Percentiles rank a stretch among this genome's conserved stretches.
These are phyloP conservation scores for Lepidium campestre DNA, from an alignment of 441 rosid species.

Conservation along the genomic window DNA sequence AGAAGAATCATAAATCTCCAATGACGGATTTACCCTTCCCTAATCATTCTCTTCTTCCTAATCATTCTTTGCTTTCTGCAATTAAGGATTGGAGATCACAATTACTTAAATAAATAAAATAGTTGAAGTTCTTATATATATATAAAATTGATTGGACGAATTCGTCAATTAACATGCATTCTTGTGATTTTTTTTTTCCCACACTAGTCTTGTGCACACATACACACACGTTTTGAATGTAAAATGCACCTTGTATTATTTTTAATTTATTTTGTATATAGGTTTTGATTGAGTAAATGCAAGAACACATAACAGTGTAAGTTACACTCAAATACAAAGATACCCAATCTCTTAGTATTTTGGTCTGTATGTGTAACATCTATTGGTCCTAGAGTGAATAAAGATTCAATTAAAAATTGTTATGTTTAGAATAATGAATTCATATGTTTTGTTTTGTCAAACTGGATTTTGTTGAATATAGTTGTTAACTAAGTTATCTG, in stretches of 20 bases:
- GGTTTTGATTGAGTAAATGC: background rate
- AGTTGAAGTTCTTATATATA: background rate
- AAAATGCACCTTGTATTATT: background rate
- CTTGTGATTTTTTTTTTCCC: background rate
- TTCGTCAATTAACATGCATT: slow-evolving; percentile 4
- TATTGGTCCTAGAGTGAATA: background rate
- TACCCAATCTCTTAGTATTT: background rate
- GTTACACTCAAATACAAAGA: slow-evolving; percentile 5
- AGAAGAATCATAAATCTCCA: slow-evolving; percentile 60
- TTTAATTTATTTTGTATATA: background rate
- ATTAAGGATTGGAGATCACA: slow-evolving; percentile 59
- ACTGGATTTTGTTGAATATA: background rate
- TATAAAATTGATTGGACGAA: background rate
- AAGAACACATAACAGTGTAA: background rate
- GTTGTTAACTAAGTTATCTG: slow-evolving; percentile 6
- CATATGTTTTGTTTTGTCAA: background rate
- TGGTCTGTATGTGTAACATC: slow-evolving; percentile 6
- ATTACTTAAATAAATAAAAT: background rate
- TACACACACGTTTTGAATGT: background rate
- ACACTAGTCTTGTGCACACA: background rate
- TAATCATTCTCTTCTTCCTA: slow-evolving; percentile 58
- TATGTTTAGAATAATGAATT: background rate
- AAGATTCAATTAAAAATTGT: background rate
- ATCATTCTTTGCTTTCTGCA: slow-evolving; percentile 67
- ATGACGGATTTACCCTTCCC: slow-evolving; percentile 60